Base-by-base conservation (phyloP, 352 stramenopile genomes). In the Peronospora tabacina region DNA sequence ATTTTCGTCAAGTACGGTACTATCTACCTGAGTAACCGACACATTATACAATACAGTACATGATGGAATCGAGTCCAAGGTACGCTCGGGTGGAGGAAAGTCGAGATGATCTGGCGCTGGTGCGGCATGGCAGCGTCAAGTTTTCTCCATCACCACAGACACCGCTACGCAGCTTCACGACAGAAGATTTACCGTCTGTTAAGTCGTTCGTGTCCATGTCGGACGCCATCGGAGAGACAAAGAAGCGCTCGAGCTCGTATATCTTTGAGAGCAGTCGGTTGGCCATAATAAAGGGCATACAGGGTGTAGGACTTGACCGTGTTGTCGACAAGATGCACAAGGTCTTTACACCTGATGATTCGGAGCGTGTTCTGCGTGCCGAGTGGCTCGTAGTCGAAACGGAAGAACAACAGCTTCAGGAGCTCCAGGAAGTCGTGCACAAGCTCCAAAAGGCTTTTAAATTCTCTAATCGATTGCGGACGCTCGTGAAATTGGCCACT, bases 311-410 rank as follows among this genome's bases (percentile, higher is more conserved):
- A 10, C 56, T 70, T 6, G 61, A 66, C 36, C 47, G 49, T 2
- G 61, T 89, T 17, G 72, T 87, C 17, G 60, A 85, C 22, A 80
- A 72, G 35, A 66, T 90, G 55, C 83, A 87, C 55, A 68, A 75
- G 32, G 66, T 66, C 13, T 87, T 90, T 49, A 83, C 70, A 28
- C 55, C 62, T 20, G 75, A 90, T 52, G 76, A 87, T 49, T 85
- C 75, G 41, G 78, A 87, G 63, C 79, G 76, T 9, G 67, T 85
- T 7, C 47, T 90, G 35, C 55, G 73, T 17, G 55, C 70, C 20
- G 77, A 90, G 51, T 94, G 80, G 80, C 68, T 87, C 39, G 41
- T 94, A 13, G 64, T 94, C 7, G 78, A 90, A 61, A 86, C 72
- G 24, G 82, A 94, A 52, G 80, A 89, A 22, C 49, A 85, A 44